These are phyloP conservation scores for Neospora caninum DNA, from an alignment of 169 alveolate genomes.

Conservation along the genomic window DNA sequence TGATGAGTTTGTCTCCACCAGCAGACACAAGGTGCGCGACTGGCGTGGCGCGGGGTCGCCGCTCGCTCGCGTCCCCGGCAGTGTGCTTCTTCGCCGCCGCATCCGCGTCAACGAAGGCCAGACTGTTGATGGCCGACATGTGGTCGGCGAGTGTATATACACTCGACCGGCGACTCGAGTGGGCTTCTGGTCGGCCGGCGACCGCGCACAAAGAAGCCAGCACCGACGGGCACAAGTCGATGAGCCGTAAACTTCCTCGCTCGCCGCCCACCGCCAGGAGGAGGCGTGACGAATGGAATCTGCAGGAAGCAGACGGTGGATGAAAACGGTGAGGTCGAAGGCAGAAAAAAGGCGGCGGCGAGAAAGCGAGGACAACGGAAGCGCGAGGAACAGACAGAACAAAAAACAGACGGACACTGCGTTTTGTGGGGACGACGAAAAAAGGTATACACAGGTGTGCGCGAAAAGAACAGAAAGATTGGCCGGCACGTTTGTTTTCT, in stretches of 20 bases:
- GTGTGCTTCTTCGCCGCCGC: background rate
- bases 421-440: too few species aligned
- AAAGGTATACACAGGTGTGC: too few species aligned
- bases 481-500: too few species aligned
- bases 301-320: background rate
- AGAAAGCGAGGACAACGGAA: too few species aligned
- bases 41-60: background rate
- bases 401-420: too few species aligned
- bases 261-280: conserved; percentile 12
- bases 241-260: background rate
- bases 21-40: background rate
- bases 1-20: background rate
- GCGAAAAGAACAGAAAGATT: too few species aligned
- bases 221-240: background rate
- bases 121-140: background rate
- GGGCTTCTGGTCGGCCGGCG: background rate
- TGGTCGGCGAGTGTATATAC: background rate
- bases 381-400: background rate
- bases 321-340: too few species aligned
- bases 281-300: conserved; percentile 2
- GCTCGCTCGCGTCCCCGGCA: background rate
- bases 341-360: too few species aligned
- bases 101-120: background rate
- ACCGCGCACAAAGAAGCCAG: background rate
- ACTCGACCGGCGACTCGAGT: background rate